These are phyloP conservation scores for Insectozyma bohioensis DNA, from an alignment of 1,139 yeast species.

Conservation along the genomic window DNA sequence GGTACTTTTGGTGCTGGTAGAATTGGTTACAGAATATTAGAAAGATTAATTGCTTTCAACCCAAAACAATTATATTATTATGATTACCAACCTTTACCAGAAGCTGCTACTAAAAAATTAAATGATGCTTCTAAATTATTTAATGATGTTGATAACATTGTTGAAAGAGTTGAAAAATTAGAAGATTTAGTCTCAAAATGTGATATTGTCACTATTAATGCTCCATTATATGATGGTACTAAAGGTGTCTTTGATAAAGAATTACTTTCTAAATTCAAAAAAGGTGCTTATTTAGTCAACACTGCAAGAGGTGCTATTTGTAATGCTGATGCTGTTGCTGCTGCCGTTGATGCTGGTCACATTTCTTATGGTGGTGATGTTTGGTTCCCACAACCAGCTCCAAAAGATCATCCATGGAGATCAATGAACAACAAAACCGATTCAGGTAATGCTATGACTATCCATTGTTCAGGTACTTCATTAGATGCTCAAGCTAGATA, in stretches of 20 bases:
- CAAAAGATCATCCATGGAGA: conserved; percentile 77
- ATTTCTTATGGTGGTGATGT: conserved; percentile 82
- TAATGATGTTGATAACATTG: conserved; percentile 39
- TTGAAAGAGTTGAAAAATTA: conserved; percentile 60
- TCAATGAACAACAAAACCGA: conserved; percentile 62
- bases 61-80: conserved; percentile 72
- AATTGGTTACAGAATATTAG: conserved; percentile 75
- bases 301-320: conserved; percentile 86
- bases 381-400: conserved; percentile 82
- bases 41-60: conserved; percentile 71
- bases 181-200: conserved; percentile 69
- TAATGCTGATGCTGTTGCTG: conserved; percentile 73
- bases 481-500: conserved; percentile 79
- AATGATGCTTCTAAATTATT: conserved; percentile 39
- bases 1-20: conserved; percentile 85
- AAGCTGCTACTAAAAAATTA: conserved; percentile 53
- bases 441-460: conserved; percentile 84
- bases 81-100: conserved; percentile 72
- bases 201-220: conserved; percentile 75
- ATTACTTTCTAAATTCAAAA: conserved; percentile 68
- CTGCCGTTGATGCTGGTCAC: conserved; percentile 67
- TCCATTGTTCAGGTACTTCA: conserved; percentile 79
- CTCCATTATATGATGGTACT: conserved; percentile 74
- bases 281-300: conserved; percentile 75
- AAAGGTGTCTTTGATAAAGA: conserved; percentile 68